These are phyloP conservation scores for Linum trigynum DNA, from an alignment of 345 rosid species.

Conservation along the genomic window DNA sequence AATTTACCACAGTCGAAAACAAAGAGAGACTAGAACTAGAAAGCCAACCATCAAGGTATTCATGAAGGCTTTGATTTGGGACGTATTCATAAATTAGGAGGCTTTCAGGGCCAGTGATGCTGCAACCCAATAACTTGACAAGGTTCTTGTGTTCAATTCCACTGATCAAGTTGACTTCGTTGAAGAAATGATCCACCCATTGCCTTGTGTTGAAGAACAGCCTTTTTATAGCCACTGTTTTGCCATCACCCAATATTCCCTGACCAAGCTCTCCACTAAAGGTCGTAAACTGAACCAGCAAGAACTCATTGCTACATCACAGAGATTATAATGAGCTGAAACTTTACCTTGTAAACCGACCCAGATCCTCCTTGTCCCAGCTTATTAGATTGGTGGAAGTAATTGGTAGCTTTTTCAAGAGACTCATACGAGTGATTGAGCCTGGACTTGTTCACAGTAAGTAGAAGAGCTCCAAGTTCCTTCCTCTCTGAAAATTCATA, in stretches of 20 bases:
- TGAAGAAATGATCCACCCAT: conserved; percentile 96
- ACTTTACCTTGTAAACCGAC: conserved; percentile 61
- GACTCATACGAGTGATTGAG: conserved; percentile 64
- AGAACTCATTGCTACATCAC: background rate
- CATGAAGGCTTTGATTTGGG: conserved; percentile 67
- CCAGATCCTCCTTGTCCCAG: conserved; percentile 95
- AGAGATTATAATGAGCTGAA: background rate
- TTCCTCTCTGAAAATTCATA: conserved; percentile 35
- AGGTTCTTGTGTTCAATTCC: conserved; percentile 71
- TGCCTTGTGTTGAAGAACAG: conserved; percentile 77
- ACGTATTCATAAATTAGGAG: conserved; percentile 78
- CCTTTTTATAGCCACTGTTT: conserved; percentile 70
- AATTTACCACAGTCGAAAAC: background rate
- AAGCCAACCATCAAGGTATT: conserved; percentile 46
- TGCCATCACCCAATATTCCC: conserved; percentile 65
- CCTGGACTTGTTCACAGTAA: conserved; percentile 52
- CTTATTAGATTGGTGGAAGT: conserved; percentile 57
- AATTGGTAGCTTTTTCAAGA: conserved; percentile 72
- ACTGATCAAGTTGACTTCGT: conserved; percentile 83
- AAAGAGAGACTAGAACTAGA: conserved; percentile 4
- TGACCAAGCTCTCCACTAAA: conserved; percentile 8
- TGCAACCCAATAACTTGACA: conserved; percentile 73
- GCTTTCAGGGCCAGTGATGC: conserved; percentile 85
- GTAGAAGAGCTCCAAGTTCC: conserved; percentile 49
- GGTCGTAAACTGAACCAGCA: background rate